These are phyloP conservation scores for Penicillium parvum DNA, from an alignment of 495 filamentous ascomycete genomes.

Conservation along the genomic window DNA sequence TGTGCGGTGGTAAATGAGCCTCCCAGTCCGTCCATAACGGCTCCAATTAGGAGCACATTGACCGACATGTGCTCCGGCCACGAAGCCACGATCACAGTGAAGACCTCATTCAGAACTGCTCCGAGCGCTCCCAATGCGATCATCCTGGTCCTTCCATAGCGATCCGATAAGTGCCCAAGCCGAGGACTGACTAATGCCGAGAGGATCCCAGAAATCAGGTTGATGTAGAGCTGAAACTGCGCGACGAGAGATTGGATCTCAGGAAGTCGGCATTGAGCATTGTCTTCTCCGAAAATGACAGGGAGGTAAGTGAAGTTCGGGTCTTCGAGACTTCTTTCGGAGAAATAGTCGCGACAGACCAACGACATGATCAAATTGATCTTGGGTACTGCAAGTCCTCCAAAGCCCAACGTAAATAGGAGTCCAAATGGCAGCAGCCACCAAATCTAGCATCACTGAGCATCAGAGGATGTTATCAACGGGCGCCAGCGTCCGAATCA, in stretches of 20 bases:
- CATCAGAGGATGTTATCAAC: neutral
- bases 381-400: slow-evolving; percentile 73
- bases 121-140: slow-evolving; percentile 65
- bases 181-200: slow-evolving; percentile 74
- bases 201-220: slow-evolving; percentile 64
- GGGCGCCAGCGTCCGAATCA: slow-evolving; percentile 2
- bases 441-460: slow-evolving; percentile 54
- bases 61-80: slow-evolving; percentile 67
- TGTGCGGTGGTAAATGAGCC: slow-evolving; percentile 83
- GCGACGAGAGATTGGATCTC: slow-evolving; percentile 72
- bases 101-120: slow-evolving; percentile 61
- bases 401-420: slow-evolving; percentile 76
- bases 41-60: slow-evolving; percentile 69
- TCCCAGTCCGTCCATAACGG: slow-evolving; percentile 71
- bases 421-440: slow-evolving; percentile 79
- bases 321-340: slow-evolving; percentile 52
- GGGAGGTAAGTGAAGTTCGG: slow-evolving; percentile 59
- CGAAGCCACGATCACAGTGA: slow-evolving; percentile 70
- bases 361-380: slow-evolving; percentile 76
- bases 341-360: slow-evolving; percentile 74
- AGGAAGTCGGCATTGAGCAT: slow-evolving; percentile 67
- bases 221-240: slow-evolving; percentile 69
- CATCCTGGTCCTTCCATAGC: slow-evolving; percentile 72
- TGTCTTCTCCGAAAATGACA: slow-evolving; percentile 60
- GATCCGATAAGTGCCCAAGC: slow-evolving; percentile 81